Conservation (phyloP, 2,329 filamentous ascomycete species). For the Colletotrichum australisinense region DNA sequence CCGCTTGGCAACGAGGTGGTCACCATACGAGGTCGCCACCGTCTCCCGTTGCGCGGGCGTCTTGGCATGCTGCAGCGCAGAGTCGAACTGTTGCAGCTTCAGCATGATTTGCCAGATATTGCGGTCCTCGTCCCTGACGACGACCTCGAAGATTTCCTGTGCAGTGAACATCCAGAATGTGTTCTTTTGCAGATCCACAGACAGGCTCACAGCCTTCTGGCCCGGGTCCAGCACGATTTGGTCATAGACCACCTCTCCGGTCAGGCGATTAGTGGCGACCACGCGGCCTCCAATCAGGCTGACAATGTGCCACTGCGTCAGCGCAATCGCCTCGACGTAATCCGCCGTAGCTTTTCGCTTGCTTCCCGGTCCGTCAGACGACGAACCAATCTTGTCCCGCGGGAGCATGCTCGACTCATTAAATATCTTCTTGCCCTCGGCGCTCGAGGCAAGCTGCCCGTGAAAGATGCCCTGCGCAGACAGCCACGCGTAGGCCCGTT, state of each 20-base stretch:
- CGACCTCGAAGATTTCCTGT: conserved; percentile 92
- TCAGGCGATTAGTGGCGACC: conserved; percentile 87
- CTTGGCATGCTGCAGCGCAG: conserved; percentile 86
- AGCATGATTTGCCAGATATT: conserved; percentile 97
- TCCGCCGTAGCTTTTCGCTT: conserved; percentile 77
- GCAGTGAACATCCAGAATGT: conserved; percentile 97
- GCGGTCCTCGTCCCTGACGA: conserved; percentile 88
- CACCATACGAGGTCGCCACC: conserved; percentile 91
- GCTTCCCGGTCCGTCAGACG: conserved; percentile 44
- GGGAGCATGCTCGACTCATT: conserved; percentile 82
- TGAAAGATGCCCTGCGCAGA: conserved; percentile 88
- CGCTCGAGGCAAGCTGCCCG: conserved; percentile 76
- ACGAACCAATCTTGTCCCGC: conserved; percentile 70
- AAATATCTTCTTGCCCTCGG: conserved; percentile 81
- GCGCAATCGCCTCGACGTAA: conserved; percentile 79
- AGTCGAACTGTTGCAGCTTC: conserved; percentile 86
- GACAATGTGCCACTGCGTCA: conserved; percentile 95
- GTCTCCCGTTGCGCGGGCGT: conserved; percentile 86
- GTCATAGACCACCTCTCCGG: conserved; percentile 87
- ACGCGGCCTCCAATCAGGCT: conserved; percentile 85
- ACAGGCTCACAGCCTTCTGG: conserved; percentile 84
- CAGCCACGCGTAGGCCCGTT: conserved; percentile 90
- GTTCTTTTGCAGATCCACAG: conserved; percentile 92
- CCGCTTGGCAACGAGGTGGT: conserved; percentile 84
- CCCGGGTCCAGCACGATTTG: conserved; percentile 85